Conservation (phyloP, 2,329 filamentous ascomycete species). For the Phyllosticta citriasiana region DNA sequence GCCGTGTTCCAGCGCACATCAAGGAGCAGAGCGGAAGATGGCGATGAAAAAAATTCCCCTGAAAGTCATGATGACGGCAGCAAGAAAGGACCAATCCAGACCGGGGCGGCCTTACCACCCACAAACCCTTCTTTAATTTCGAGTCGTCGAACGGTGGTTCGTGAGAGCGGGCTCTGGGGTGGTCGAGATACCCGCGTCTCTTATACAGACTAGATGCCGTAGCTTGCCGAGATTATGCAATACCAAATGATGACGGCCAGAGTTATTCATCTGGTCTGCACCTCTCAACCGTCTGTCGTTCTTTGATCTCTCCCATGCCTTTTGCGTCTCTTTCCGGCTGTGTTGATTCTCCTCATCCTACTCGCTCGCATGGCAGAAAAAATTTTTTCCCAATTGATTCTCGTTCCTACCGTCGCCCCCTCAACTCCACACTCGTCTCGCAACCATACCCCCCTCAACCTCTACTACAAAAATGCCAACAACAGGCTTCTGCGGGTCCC, state of each 20-base stretch:
- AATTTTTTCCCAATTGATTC: too few species aligned
- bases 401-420: neutral
- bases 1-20: neutral
- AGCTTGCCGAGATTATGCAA: neutral
- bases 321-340: too few species aligned
- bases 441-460: conserved; percentile 21
- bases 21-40: neutral
- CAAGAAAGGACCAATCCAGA: neutral
- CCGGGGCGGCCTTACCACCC: neutral
- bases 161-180: neutral
- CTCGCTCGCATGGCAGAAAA: too few species aligned
- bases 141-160: neutral
- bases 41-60: neutral
- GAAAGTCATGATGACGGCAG: neutral
- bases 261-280: neutral
- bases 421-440: conserved; percentile 22
- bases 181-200: neutral
- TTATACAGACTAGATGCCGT: neutral
- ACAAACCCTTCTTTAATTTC: neutral
- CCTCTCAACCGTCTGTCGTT: too few species aligned
- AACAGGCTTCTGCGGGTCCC: conserved; percentile 23
- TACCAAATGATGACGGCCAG: neutral
- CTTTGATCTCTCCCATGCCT: too few species aligned
- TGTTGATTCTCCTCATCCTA: too few species aligned
- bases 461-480: conserved; percentile 30